Evolutionary conservation across 106 monocot genomes (phyloP).

Genomic region (Cymbidium sinense): DNA sequence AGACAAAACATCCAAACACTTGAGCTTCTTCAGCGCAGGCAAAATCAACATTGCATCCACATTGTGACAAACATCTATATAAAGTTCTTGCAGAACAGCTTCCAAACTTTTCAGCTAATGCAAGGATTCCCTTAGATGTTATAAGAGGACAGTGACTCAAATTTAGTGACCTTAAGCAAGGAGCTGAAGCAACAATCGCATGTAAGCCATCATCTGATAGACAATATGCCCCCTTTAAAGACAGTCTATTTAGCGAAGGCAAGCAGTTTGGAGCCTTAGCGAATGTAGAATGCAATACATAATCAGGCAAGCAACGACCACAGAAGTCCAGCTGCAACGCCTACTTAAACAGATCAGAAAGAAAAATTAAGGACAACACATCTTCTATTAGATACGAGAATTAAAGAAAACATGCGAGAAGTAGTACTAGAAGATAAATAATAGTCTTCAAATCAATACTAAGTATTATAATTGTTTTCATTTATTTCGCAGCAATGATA

Average conservation of each 20-base stretch:
- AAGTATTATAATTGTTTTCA: not conserved
- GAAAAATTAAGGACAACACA: not conserved
- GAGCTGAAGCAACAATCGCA: conserved; percentile 57
- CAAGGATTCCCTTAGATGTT: conserved; percentile 53
- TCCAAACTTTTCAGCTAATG: conserved; percentile 38
- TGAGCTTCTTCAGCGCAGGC: conserved; percentile 51
- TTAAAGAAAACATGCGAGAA: not conserved
- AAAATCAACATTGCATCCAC: conserved; percentile 63
- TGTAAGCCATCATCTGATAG: conserved; percentile 70
- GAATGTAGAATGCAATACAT: conserved; percentile 46
- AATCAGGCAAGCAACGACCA: conserved; percentile 77
- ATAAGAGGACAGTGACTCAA: conserved; percentile 71
- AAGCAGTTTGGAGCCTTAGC: conserved; percentile 33
- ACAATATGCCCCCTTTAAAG: conserved; percentile 64
- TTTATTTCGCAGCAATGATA: not conserved
- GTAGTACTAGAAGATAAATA: not conserved
- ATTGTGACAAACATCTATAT: conserved; percentile 67
- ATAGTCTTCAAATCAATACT: not conserved
- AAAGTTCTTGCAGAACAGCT: conserved; percentile 42
- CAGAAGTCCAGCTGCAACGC: conserved; percentile 56
- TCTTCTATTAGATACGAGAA: not conserved
- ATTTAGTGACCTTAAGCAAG: conserved; percentile 50
- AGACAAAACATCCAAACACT: conserved; percentile 55
- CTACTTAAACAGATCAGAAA: conserved; percentile 24
- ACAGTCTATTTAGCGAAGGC: conserved; percentile 51